Conservation (phyloP, 2,329 filamentous ascomycete genomes). For the Diaporthe caulivora region DNA sequence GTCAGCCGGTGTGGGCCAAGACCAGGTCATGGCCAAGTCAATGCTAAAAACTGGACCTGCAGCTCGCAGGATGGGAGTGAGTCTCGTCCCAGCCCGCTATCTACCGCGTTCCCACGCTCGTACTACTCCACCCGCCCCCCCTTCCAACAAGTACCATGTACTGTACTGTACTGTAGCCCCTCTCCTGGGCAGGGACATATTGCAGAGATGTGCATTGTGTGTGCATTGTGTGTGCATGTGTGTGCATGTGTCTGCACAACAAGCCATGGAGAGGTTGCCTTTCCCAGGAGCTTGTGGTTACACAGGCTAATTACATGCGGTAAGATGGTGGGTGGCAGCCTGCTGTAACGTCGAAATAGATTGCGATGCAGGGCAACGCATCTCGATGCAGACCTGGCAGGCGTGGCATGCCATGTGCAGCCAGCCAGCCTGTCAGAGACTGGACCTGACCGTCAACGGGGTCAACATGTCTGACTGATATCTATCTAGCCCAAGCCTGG, state of each 20-base stretch:
- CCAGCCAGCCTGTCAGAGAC: neutral
- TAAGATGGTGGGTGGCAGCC: conserved; percentile 18
- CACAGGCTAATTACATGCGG: neutral
- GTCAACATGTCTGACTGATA: too few relatives aligned
- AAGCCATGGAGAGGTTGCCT: too few relatives aligned
- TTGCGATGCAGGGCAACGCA: conserved; percentile 29
- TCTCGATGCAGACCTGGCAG: conserved; percentile 15
- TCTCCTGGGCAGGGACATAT: neutral
- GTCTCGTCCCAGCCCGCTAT: neutral
- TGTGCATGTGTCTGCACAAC: too few relatives aligned
- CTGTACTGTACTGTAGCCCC: neutral
- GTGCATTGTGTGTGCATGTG: neutral
- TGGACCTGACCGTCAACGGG: too few relatives aligned
- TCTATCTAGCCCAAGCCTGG: too few relatives aligned
- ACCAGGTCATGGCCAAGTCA: too few relatives aligned
- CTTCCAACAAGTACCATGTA: too few relatives aligned
- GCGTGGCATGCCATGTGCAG: conserved; percentile 8
- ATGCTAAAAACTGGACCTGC: conserved; percentile 24
- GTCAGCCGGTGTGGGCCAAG: neutral
- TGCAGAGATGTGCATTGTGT: neutral
- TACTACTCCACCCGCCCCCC: too few relatives aligned
- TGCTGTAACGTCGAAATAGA: conserved; percentile 24
- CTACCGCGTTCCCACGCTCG: too few relatives aligned
- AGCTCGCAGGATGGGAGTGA: neutral
- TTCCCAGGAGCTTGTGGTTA: neutral